Base-by-base conservation (phyloP, 2,329 filamentous ascomycete genomes). In the Talaromyces sp. region DNA sequence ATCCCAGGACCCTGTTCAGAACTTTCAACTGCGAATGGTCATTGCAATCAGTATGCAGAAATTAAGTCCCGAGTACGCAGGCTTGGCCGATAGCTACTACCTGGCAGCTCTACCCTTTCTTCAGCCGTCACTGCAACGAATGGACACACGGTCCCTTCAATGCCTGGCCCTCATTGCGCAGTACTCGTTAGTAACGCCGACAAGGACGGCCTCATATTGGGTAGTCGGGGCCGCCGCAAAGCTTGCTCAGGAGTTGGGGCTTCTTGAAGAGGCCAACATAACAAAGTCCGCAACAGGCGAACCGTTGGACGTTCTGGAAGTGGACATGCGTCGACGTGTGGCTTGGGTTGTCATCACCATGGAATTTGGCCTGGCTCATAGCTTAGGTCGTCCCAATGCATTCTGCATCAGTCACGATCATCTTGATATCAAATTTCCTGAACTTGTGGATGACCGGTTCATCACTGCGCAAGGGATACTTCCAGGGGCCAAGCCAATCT, bases 1-100 rank as follows among this genome's bases (percentile, higher is more conserved):
- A 59, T 89, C 88, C 63, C 84, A 80, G 5, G 91, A 96, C 70
- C 84, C 92, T 0, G 94, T 93, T 75, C 89, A 93, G 73, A 93
- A 95, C 72, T 98, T 97, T 72, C 86, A 94, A 52, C 81, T 96
- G 60, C 89, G 92, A 65, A 93, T 98, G 87, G 92, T 97, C 62
- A 88, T 98, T 73, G 94, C 95, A 35, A 96, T 97, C 73, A 94
- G 92, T 75, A 86, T 98, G 78, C 94, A 98, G 78, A 97, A 96
- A 77, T 84, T 97, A 72, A 92, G 93, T 74, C 87, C 89, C 0
- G 89, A 91, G 69, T 98, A 95, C 76, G 93, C 93, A n/a, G 93
- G 93, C 27, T 82, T 98, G 33, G 94, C 95, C 35, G 94, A 98
- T 78, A 93, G 92, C 74, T 98, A 96, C 79, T 98, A 97, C 73